Evolutionary conservation across 2,329 filamentous ascomycete genomes (phyloP).

Genomic region (Penicillium sp.): DNA sequence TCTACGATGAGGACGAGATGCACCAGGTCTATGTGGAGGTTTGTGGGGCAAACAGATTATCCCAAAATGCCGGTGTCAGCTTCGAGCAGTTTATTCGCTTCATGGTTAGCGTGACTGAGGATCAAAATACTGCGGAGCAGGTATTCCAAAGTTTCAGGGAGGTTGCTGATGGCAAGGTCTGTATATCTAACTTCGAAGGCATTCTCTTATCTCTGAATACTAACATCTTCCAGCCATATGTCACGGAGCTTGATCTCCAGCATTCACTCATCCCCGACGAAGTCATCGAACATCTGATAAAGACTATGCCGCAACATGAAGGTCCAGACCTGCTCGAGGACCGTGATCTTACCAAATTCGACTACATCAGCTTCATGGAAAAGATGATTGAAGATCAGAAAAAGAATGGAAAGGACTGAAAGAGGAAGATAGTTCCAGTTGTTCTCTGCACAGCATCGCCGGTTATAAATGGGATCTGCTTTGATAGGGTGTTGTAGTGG

Average conservation of each 20-base stretch:
- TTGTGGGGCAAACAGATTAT: slow-evolving; percentile 59
- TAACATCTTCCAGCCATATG: slow-evolving; percentile 66
- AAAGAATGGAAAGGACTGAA: slow-evolving; percentile 28
- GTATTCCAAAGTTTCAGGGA: slow-evolving; percentile 98
- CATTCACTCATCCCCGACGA: slow-evolving; percentile 96
- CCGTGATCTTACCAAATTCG: slow-evolving; percentile 80
- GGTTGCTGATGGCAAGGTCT: slow-evolving; percentile 89
- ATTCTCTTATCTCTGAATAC: background rate
- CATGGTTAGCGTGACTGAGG: slow-evolving; percentile 98
- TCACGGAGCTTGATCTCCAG: slow-evolving; percentile 93
- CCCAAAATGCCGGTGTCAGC: slow-evolving; percentile 70
- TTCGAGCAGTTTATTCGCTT: slow-evolving; percentile 99
- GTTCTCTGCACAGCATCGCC: slow-evolving; percentile 22
- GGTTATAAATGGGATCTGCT: slow-evolving; percentile 20
- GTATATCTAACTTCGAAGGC: slow-evolving; percentile 15
- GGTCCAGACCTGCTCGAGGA: slow-evolving; percentile 87
- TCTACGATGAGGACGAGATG: slow-evolving; percentile 98
- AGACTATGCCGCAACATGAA: slow-evolving; percentile 79
- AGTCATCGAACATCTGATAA: slow-evolving; percentile 87
- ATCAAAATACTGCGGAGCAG: slow-evolving; percentile 97
- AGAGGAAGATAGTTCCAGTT: slow-evolving; percentile 14
- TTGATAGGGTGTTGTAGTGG: slow-evolving; percentile 22
- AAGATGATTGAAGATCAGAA: slow-evolving; percentile 62
- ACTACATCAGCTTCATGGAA: slow-evolving; percentile 98
- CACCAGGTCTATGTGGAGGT: slow-evolving; percentile 89